Percentiles rank a stretch among this genome's conserved stretches.
Conservation (phyloP, 257 asterid genomes). For the Forsythia viridissima region DNA sequence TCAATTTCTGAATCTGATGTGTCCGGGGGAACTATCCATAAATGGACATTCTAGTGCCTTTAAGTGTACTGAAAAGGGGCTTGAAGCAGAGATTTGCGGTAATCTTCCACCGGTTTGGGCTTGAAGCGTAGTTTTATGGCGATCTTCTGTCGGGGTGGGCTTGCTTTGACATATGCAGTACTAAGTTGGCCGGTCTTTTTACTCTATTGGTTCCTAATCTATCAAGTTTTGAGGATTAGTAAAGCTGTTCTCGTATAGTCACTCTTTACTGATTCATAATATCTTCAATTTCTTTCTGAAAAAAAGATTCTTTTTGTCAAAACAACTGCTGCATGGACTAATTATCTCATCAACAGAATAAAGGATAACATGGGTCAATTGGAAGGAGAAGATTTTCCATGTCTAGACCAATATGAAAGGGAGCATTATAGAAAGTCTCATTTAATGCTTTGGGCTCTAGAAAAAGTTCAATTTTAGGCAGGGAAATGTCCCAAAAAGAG, state of each 20-base stretch:
- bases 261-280: neutral
- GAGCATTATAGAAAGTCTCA: neutral
- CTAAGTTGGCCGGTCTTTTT: neutral
- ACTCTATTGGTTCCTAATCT: neutral
- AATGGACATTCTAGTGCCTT: neutral
- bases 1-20: slow-evolving; percentile 1
- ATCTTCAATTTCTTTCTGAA: slow-evolving; percentile 7
- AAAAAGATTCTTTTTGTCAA: neutral
- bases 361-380: neutral
- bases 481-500: neutral
- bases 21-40: neutral
- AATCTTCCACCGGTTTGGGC: neutral
- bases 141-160: neutral
- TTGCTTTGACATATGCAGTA: neutral
- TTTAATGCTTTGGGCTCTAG: neutral
- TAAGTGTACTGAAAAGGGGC: neutral
- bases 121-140: neutral
- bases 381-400: slow-evolving; percentile 10
- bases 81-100: neutral
- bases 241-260: neutral
- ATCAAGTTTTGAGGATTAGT: neutral
- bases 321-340: neutral
- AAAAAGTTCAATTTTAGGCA: neutral
- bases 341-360: neutral
- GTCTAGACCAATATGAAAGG: slow-evolving; percentile 8